These are phyloP conservation scores for Carallia brachiata DNA, from an alignment of 345 rosid genomes.

Conservation along the genomic window DNA sequence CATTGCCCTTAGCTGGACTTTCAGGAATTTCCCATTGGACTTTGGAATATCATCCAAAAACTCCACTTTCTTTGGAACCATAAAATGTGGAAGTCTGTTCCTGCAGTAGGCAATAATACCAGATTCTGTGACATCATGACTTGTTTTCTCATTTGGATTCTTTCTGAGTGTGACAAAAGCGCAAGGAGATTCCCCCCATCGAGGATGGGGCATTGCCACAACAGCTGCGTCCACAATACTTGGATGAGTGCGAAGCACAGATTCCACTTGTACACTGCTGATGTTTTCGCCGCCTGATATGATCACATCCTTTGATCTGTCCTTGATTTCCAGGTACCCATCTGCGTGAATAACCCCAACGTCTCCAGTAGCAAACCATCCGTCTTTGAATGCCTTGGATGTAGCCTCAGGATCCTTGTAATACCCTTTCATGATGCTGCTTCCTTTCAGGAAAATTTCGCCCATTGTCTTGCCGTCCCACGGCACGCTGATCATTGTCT, in stretches of 20 bases:
- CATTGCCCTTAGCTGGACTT: conserved; percentile 19
- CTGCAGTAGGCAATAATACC: conserved; percentile 26
- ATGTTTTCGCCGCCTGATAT: conserved; percentile 8
- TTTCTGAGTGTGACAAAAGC: conserved; percentile 23
- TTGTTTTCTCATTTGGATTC: conserved; percentile 11
- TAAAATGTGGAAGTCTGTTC: conserved; percentile 30
- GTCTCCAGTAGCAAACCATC: conserved; percentile 39
- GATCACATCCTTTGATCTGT: conserved; percentile 1
- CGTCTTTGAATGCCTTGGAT: conserved; percentile 35
- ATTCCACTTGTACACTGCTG: conserved; percentile 33
- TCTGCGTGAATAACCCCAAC: conserved; percentile 37
- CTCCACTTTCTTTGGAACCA: conserved; percentile 37
- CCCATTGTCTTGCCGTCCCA: conserved; percentile 55
- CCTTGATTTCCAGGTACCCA: conserved; percentile 26
- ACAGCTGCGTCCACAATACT: conserved; percentile 35
- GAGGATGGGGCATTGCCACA: conserved; percentile 34
- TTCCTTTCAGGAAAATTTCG: conserved; percentile 56
- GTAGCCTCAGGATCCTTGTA: conserved; percentile 46
- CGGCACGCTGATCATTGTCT: conserved; percentile 49
- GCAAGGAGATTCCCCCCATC: conserved; percentile 40
- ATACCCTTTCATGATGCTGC: conserved; percentile 69
- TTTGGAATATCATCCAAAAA: conserved; percentile 30
- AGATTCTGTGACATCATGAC: conserved; percentile 18
- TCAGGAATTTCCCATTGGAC: conserved; percentile 28
- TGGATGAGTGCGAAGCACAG: conserved; percentile 32